These are phyloP conservation scores for Apium graveolens DNA, from an alignment of 129 eudicot species.

Conservation along the genomic window DNA sequence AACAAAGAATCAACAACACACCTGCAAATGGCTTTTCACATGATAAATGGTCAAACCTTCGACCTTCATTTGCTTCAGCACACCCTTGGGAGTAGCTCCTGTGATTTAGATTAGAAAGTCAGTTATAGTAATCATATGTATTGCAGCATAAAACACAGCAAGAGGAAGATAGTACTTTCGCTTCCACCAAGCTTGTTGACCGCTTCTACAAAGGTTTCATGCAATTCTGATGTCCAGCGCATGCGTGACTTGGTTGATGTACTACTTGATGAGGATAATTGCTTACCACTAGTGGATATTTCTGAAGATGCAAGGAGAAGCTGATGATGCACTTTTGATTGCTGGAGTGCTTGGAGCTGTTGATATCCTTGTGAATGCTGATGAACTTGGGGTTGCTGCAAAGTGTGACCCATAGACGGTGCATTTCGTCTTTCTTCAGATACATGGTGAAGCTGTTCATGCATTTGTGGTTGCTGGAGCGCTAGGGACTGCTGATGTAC, in stretches of 20 bases:
- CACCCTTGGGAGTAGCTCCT: constrained; percentile 99
- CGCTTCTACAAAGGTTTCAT: constrained; percentile 91
- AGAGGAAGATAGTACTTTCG: constrained; percentile 46
- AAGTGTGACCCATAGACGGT: neutral
- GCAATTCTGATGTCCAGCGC: constrained; percentile 99
- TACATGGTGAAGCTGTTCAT: neutral
- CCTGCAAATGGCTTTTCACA: constrained; percentile 95
- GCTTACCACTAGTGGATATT: constrained; percentile 33
- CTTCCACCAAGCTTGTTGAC: constrained; percentile 95
- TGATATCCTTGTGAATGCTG: neutral
- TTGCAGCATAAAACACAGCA: neutral
- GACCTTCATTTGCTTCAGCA: constrained; percentile 78
- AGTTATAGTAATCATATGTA: neutral
- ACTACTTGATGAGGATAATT: constrained; percentile 47
- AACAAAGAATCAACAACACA: constrained; percentile 17
- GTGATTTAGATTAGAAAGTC: constrained; percentile 14
- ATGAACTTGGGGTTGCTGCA: neutral
- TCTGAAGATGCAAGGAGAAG: constrained; percentile 54
- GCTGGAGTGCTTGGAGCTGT: neutral
- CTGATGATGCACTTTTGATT: constrained; percentile 24
- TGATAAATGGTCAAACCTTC: constrained; percentile 95
- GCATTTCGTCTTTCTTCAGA: neutral
- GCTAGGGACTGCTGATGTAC: neutral
- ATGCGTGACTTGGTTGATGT: constrained; percentile 73
- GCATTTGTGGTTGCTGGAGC: neutral